These are phyloP conservation scores for Blepharisma stoltei DNA, from an alignment of 73 alveolate genomes.

Conservation along the genomic window DNA sequence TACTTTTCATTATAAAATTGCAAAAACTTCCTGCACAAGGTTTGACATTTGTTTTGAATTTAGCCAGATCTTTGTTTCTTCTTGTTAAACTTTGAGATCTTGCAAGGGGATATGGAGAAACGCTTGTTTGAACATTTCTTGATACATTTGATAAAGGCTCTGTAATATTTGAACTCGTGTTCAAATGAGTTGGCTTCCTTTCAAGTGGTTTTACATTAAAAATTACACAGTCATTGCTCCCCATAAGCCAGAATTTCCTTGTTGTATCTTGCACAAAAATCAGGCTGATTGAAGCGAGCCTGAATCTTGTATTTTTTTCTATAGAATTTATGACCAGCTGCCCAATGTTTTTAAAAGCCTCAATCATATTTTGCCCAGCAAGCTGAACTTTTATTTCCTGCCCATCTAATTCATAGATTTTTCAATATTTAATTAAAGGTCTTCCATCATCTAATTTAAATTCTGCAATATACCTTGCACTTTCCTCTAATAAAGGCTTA, in stretches of 20 bases:
- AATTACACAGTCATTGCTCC: background rate
- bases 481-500: conserved; percentile 8
- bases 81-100: conserved; percentile 8
- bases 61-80: background rate
- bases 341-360: conserved; percentile 9
- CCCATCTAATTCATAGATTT: background rate
- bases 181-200: background rate
- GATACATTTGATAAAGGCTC: too few relatives aligned
- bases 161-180: background rate
- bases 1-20: background rate
- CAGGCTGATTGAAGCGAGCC: background rate
- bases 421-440: background rate
- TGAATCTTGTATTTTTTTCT: background rate
- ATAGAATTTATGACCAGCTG: background rate
- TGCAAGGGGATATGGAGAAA: too few relatives aligned
- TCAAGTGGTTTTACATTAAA: background rate
- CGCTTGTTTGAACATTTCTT: too few relatives aligned
- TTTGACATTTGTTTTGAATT: background rate
- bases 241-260: conserved; percentile 25
- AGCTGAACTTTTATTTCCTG: background rate
- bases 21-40: conserved; percentile 11
- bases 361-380: conserved; percentile 16
- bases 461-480: background rate
- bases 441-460: conserved; percentile 29
- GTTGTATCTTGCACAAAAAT: conserved; percentile 1